These are phyloP conservation scores for Heritiera fomes DNA, from an alignment of 345 rosid species.

Conservation along the genomic window DNA sequence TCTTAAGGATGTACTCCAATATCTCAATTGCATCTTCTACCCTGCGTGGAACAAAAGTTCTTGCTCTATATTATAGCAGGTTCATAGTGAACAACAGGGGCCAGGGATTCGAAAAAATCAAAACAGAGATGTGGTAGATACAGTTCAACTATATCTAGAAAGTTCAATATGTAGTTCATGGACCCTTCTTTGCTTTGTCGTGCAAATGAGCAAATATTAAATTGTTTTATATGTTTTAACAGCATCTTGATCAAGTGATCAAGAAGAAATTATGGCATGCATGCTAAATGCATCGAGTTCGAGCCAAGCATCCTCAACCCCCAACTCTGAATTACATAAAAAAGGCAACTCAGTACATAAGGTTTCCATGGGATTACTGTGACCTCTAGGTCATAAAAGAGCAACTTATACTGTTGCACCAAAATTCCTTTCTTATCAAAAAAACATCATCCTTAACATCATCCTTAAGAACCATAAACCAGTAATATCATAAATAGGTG, in stretches of 20 bases:
- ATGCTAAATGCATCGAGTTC: too few relatives aligned
- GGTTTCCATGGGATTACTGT: too few relatives aligned
- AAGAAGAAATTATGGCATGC: too few relatives aligned
- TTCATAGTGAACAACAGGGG: not conserved
- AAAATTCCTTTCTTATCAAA: too few relatives aligned
- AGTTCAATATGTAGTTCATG: not conserved
- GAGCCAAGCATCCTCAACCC: too few relatives aligned
- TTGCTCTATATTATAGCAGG: conserved; percentile 7
- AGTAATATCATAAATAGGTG: not conserved
- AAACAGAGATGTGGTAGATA: not conserved
- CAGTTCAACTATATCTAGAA: not conserved
- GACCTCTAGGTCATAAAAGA: too few relatives aligned
- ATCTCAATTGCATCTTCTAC: conserved; percentile 61
- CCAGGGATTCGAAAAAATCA: not conserved
- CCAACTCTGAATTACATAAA: too few relatives aligned
- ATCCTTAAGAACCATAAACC: not conserved
- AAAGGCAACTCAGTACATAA: too few relatives aligned
- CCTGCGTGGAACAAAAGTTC: conserved; percentile 30
- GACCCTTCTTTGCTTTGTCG: not conserved
- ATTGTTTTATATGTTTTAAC: not conserved
- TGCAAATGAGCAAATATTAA: not conserved
- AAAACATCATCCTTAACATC: not conserved
- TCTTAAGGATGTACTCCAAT: conserved; percentile 49
- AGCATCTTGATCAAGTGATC: too few relatives aligned
- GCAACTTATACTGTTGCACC: too few relatives aligned